phyloP scores from a whole-genome alignment of 2,329 filamentous ascomycete genomes.

The Fusarium sp. region DNA sequence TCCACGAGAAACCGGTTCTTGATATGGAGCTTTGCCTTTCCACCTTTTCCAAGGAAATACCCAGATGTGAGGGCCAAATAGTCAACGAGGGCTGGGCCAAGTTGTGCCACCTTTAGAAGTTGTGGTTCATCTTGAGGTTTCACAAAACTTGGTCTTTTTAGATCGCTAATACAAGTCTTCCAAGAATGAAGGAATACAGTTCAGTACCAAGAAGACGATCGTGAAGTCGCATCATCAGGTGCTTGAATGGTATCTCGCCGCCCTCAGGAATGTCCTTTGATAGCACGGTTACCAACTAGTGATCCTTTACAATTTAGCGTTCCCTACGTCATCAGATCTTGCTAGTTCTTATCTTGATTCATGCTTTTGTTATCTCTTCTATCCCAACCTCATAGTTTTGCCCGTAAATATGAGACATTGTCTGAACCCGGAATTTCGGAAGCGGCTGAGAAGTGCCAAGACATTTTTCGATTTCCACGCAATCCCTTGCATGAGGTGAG shows the following conservation, averaged over 20 bases:
- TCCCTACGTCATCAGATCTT: background rate
- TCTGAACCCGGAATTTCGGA: background rate
- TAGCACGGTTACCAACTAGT: background rate
- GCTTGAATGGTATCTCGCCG: background rate
- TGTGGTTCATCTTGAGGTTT: background rate
- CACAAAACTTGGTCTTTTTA: background rate
- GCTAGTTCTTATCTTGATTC: background rate
- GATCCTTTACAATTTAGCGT: background rate
- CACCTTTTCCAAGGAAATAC: background rate
- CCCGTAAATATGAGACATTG: background rate
- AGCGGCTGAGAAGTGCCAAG: slow-evolving; percentile 14
- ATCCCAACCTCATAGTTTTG: background rate
- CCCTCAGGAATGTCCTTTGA: background rate
- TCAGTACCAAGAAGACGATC: background rate
- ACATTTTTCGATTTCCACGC: background rate
- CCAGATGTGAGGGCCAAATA: background rate
- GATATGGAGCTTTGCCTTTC: background rate
- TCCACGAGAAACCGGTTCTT: background rate
- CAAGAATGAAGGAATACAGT: background rate
- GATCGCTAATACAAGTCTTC: background rate
- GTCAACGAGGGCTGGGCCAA: too few relatives aligned
- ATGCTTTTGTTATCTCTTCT: background rate
- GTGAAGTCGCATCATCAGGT: background rate
- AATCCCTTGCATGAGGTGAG: background rate
- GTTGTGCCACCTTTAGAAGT: background rate